These are phyloP conservation scores for Capsicum chinense DNA, from an alignment of 257 asterid genomes.

Conservation along the genomic window DNA sequence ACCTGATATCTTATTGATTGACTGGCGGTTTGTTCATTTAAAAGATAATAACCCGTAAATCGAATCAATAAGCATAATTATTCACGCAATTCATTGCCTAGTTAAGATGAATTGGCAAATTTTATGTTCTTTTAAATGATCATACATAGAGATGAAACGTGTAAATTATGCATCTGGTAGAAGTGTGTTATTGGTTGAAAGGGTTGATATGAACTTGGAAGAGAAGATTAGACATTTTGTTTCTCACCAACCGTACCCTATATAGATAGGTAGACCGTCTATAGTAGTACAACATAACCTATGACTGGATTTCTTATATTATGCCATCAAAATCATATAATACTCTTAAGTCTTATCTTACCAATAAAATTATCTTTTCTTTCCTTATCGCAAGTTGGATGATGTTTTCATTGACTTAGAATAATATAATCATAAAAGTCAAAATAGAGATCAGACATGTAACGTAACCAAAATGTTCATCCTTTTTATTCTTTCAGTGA, in stretches of 20 bases:
- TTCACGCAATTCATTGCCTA: too few relatives aligned
- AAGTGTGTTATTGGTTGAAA: background rate
- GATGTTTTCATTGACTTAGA: background rate
- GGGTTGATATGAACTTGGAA: background rate
- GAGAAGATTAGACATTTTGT: conserved; percentile 22
- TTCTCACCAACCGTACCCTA: conserved; percentile 31
- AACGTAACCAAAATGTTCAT: background rate
- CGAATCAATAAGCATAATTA: too few relatives aligned
- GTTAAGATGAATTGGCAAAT: too few relatives aligned
- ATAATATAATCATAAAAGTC: background rate
- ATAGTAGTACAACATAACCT: background rate
- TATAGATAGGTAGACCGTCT: background rate
- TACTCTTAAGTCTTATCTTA: background rate
- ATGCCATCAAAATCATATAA: background rate
- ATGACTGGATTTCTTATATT: background rate
- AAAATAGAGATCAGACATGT: background rate
- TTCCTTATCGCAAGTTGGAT: background rate
- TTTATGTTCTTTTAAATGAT: too few relatives aligned
- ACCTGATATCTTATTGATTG: too few relatives aligned
- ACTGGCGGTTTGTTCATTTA: too few relatives aligned
- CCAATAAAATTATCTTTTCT: background rate
- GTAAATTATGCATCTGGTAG: too few relatives aligned
- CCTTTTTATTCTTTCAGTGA: too few relatives aligned
- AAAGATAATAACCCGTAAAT: too few relatives aligned
- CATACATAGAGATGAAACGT: too few relatives aligned